These are phyloP conservation scores for cucumber (Cucumis sativus) DNA, from an alignment of 306 rosid species.

Conservation along the genomic window Cucumber_9930_V3 NC_026659.2:14863001-14863500, in stretches of 20 bases:
- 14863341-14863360: not conserved
- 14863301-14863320: not conserved
- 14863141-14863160: no score
- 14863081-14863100: not conserved
- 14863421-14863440: not conserved
- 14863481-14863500: not conserved
- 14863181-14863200: no score
- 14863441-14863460: not conserved
- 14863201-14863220: not conserved
- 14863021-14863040: not conserved
- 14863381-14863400: not conserved
- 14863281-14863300: no score
- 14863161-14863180: no score
- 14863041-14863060: not conserved
- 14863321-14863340: not conserved
- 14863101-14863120: not conserved
- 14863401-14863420: not conserved
- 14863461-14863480: not conserved
- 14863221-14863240: not conserved
- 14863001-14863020: not conserved
- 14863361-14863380: not conserved
- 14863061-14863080: not conserved
- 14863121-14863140: no score
- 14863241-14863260: not conserved
- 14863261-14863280: not conserved